Base-by-base conservation (phyloP, 768 basidiomycete species). In the Solioccasus polychromus region DNA sequence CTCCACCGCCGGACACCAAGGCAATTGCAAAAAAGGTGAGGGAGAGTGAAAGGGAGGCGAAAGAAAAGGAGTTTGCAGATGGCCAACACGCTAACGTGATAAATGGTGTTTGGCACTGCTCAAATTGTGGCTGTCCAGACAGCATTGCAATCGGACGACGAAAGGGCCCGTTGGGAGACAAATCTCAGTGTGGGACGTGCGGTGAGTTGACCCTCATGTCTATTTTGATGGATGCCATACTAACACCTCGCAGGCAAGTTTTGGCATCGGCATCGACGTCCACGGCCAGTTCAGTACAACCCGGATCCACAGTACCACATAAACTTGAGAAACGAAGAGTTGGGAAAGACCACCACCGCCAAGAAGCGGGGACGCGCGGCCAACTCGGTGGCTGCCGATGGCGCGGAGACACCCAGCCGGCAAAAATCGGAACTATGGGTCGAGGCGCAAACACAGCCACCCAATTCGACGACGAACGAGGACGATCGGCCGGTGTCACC, bases 71-170 rank as follows among this genome's bases (percentile, higher is more conserved):
- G 64, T 88, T 83, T 59, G 83, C 82, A 31, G 85, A 91, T 56
- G 85, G 88, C 8, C 87, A 89, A 59, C 88, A 88, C 57, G 75
- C 83, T 30, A 88, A 91, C 61, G 74, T 79, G 55, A 85, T 92
- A 60, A 72, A 92, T 53, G 91, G 89, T 1, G 75, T 88, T 4
- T 96, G 93, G 93, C 90, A 92, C 68, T 97, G 93, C 61, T 92
- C 90, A 17, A 95, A 92, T 59, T 96, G 91, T 57, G 93, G 93
- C 5, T 88, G 88, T 61, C 93, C 93, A 0, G 92, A 91, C 60
- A 80, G 70, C 55, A 83, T 95, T 46, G 89, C 91, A 3, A 71
- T 92, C 34, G 92, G 92, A 3, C 71, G 90, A 50, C 75, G 92
- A 54, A 94, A 94, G 58, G 92, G 94, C 1, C 92, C 91, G 2